Conservation (phyloP, 2,329 filamentous ascomycete genomes). For the Chaetomium globosum region DNA sequence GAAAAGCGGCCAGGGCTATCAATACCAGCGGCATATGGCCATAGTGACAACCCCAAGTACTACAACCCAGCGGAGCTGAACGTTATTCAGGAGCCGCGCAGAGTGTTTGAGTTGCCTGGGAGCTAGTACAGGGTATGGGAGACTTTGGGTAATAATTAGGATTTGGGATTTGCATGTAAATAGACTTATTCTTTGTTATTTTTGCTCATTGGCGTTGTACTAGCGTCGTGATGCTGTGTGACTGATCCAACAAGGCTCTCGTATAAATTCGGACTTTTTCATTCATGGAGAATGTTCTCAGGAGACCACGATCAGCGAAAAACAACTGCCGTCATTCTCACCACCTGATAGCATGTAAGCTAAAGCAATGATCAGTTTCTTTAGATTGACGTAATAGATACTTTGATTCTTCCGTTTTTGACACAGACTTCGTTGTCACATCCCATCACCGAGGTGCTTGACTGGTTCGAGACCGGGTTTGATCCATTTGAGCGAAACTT, state of each 20-base stretch:
- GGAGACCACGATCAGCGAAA: too few relatives aligned
- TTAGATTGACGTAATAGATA: too few relatives aligned
- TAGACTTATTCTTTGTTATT: background rate
- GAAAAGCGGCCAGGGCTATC: background rate
- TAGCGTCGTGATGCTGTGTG: background rate
- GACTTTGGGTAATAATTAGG: background rate
- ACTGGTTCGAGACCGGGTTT: too few relatives aligned
- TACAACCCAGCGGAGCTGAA: background rate
- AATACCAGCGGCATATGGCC: background rate
- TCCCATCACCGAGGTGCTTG: too few relatives aligned
- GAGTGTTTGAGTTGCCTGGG: background rate
- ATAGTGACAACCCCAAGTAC: background rate
- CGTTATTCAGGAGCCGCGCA: background rate
- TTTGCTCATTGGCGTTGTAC: background rate
- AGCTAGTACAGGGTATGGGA: background rate
- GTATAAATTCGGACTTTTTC: background rate
- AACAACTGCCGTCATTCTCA: too few relatives aligned
- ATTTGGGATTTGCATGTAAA: background rate
- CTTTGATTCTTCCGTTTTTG: too few relatives aligned
- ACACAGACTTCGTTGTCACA: too few relatives aligned
- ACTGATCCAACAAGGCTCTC: background rate
- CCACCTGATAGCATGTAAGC: too few relatives aligned
- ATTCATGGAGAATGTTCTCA: background rate
- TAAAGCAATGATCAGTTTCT: too few relatives aligned
- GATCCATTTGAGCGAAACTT: too few relatives aligned